Evolutionary conservation across 139 green algal species (phyloP).

Genomic region (Spirogloea muscicola): DNA sequence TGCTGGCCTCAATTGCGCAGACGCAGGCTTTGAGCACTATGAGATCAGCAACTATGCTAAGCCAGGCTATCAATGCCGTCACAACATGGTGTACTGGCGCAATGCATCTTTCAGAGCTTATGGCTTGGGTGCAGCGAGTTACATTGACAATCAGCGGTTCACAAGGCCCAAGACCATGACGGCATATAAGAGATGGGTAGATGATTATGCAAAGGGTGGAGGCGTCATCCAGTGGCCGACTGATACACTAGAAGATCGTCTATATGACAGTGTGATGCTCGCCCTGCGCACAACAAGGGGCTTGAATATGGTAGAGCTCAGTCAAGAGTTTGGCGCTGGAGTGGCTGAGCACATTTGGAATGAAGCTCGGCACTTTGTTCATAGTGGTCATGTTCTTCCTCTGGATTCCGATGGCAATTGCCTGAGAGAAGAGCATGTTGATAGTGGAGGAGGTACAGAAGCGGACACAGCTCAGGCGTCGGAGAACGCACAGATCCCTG

Average conservation of each 20-base stretch:
- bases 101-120: conserved; percentile 75
- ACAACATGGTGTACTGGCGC: conserved; percentile 92
- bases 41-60: conserved; percentile 88
- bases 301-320: not conserved
- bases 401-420: not conserved
- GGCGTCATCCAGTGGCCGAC: conserved; percentile 33
- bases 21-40: conserved; percentile 88
- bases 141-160: conserved; percentile 65
- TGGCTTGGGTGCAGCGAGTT: conserved; percentile 81
- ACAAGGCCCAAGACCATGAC: conserved; percentile 66
- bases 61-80: conserved; percentile 54
- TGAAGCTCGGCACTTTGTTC: not conserved
- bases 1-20: not conserved
- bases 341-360: not conserved
- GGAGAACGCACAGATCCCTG: not conserved
- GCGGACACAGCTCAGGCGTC: not conserved
- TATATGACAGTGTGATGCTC: conserved; percentile 41
- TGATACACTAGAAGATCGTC: conserved; percentile 24
- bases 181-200: conserved; percentile 71
- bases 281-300: not conserved
- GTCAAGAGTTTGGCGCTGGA: not conserved
- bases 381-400: not conserved
- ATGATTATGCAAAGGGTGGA: conserved; percentile 36
- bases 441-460: not conserved
- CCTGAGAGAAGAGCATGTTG: not conserved